Evolutionary conservation across 1,139 yeast genomes (phyloP), one percentile per base, ranked within the genome.

Genomic region (Protomyces inundatus): DNA sequence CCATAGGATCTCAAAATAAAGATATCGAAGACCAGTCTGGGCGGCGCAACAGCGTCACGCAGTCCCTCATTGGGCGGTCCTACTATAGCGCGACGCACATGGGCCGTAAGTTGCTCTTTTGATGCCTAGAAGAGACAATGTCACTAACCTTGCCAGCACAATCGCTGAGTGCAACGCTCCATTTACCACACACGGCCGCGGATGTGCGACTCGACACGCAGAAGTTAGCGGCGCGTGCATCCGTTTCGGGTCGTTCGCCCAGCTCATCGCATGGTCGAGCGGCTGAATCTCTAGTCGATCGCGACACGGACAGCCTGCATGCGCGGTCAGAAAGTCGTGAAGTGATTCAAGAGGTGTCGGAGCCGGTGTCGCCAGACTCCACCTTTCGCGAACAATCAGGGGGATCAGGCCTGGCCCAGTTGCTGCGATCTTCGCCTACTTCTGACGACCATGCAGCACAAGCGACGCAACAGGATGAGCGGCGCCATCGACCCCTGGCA

Each of bases 161-260:
- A 16, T 42, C 48, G 16, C 10, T 14, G 4, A 16, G 48, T 16
- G 48, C 48, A 4, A 30, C 48, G 10, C 48, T n/a, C 6, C 48
- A 42, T 42, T n/a, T 14, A 9, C 48, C 48, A 16, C 48, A 42
- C 23, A 42, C 48, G 10, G 48, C 48, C 9, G 48, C 48, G 12
- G 48, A 42, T 35, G 56, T 58, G 14, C 45, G 62, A 23, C 54
- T 55, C 12, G 62, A 58, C 40, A 58, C 62, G 14, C 62, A 58
- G 30, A 58, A 58, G 40, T 23, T 58, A 39, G 62, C 62, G 3
- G 62, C 62, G 14, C 37, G 56, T n/a, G 62, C 56, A 5, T 36
- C 45, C n/a, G 40, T 45, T 16, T 42, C 48, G 48, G 48, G 7
- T 4, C 32, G 23, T 6, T 42, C 48, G 16, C 48, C 48, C 6